Evolutionary conservation across 345 rosid genomes (phyloP).

Genomic region (Melaleuca quinquenervia): DNA sequence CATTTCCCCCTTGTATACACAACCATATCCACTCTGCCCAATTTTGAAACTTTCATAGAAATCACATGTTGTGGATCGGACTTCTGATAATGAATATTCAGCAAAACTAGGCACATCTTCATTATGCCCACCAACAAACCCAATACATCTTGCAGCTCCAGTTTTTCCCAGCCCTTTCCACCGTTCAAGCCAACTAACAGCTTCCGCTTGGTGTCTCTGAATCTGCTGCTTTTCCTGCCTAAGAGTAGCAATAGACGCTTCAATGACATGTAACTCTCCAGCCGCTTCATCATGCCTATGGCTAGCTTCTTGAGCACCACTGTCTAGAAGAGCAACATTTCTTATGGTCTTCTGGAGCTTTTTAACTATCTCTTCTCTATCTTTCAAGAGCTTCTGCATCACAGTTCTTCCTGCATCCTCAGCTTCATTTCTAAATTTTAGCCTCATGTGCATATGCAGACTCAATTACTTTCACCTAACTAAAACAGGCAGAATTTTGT

Average conservation of each 20-base stretch:
- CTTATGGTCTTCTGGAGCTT: constrained; percentile 43
- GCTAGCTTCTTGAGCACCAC: constrained; percentile 33
- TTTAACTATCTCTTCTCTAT: constrained; percentile 27
- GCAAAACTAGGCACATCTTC: constrained; percentile 46
- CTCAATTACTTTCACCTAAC: constrained; percentile 40
- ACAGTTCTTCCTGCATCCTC: constrained; percentile 26
- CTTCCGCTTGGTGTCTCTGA: constrained; percentile 50
- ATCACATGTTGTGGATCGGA: constrained; percentile 51
- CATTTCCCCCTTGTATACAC: constrained; percentile 80
- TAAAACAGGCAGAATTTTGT: not conserved
- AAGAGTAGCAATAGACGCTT: constrained; percentile 39
- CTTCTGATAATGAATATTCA: constrained; percentile 42
- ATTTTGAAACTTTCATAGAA: constrained; percentile 65
- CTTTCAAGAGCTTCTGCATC: constrained; percentile 21
- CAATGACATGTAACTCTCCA: constrained; percentile 34
- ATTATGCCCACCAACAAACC: constrained; percentile 18
- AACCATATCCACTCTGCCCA: constrained; percentile 50
- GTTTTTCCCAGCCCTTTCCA: constrained; percentile 44
- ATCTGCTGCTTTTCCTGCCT: constrained; percentile 45
- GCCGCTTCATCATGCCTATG: constrained; percentile 34
- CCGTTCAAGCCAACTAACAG: constrained; percentile 50
- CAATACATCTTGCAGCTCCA: constrained; percentile 32
- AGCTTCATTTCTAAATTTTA: constrained; percentile 27
- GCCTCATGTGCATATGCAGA: constrained; percentile 31
- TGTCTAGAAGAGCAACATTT: constrained; percentile 43